Evolutionary conservation across 257 asterid species (phyloP).

Genomic region (Salvia rosmarinus): DNA sequence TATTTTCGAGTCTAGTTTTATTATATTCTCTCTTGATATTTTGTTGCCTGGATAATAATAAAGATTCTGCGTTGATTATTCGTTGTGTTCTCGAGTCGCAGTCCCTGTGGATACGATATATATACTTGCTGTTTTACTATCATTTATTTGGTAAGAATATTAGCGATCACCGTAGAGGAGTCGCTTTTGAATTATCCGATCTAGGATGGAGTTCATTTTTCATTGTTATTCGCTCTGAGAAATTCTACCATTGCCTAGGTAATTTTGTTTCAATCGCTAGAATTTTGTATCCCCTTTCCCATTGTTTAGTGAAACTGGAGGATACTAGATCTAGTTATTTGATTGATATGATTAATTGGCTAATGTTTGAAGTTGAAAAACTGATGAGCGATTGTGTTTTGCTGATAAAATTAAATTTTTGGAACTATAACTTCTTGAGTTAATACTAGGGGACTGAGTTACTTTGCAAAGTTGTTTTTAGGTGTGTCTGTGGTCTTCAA

Average conservation of each 20-base stretch:
- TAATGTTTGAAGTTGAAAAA: background rate
- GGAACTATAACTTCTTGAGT: background rate
- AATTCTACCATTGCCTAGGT: conserved; percentile 34
- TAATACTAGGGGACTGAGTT: conserved; percentile 7
- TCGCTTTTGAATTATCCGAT: conserved; percentile 42
- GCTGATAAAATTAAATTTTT: conserved; percentile 13
- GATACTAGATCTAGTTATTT: conserved; percentile 33
- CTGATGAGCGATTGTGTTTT: conserved; percentile 28
- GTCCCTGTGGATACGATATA: too few species aligned
- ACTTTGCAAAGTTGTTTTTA: background rate
- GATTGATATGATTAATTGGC: conserved; percentile 29
- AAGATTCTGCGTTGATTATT: too few species aligned
- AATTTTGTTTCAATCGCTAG: conserved; percentile 21
- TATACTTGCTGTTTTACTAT: too few species aligned
- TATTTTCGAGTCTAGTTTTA: too few species aligned
- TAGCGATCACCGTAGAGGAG: too few species aligned
- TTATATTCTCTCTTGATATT: too few species aligned
- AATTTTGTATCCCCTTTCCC: background rate
- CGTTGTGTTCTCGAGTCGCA: too few species aligned
- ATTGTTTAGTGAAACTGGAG: background rate
- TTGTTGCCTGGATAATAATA: too few species aligned
- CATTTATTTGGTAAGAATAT: too few species aligned
- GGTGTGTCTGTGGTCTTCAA: background rate
- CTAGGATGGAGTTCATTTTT: conserved; percentile 11
- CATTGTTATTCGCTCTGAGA: background rate